phyloP scores from a whole-genome alignment of 2,329 filamentous ascomycete species.

The Scortechinia acanthostroma region DNA sequence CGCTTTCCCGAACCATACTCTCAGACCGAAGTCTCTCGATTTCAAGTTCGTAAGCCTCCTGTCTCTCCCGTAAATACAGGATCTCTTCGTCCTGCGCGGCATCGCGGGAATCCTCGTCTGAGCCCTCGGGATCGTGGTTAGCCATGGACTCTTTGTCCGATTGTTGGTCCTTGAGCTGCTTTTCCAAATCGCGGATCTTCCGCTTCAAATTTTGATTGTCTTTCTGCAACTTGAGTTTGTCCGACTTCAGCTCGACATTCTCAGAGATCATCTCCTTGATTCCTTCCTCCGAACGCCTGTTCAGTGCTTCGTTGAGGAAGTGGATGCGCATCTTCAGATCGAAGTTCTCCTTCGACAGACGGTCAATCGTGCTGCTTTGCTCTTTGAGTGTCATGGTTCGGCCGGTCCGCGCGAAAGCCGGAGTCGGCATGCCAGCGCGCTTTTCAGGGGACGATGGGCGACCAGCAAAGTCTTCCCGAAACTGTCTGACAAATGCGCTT shows the following conservation, averaged over 20 bases:
- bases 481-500: conserved; percentile 79
- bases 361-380: conserved; percentile 93
- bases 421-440: conserved; percentile 37
- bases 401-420: neutral
- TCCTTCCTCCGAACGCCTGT: conserved; percentile 89
- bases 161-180: conserved; percentile 65
- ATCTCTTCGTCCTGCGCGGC: neutral
- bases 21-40: conserved; percentile 78
- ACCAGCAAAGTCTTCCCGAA: conserved; percentile 67
- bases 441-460: conserved; percentile 45
- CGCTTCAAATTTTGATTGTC: conserved; percentile 81
- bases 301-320: conserved; percentile 87
- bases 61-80: neutral
- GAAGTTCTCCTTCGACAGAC: conserved; percentile 95
- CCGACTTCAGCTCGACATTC: conserved; percentile 90
- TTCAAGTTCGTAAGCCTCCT: conserved; percentile 56
- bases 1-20: conserved; percentile 70
- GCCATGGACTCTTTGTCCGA: conserved; percentile 2
- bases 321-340: conserved; percentile 95
- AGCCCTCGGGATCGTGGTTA: conserved; percentile 2
- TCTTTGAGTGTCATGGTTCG: conserved; percentile 82
- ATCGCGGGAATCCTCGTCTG: neutral
- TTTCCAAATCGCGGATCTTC: conserved; percentile 76
- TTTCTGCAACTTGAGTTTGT: conserved; percentile 78
- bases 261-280: conserved; percentile 97